Evolutionary conservation across 2,329 filamentous ascomycete genomes (phyloP).

Genomic region (Ophiosphaerella korrae): DNA sequence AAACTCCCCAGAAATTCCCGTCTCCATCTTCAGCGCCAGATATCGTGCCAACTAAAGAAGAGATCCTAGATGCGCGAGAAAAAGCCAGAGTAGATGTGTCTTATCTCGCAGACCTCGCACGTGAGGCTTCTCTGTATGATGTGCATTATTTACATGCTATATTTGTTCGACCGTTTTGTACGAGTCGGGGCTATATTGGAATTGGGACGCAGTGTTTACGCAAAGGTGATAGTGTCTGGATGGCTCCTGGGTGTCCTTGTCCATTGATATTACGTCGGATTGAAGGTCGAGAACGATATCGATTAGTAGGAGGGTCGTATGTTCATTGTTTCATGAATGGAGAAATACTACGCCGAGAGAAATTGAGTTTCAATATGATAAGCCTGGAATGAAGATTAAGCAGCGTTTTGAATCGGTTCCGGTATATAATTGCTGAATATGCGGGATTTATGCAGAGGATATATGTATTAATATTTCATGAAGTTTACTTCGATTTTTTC

Average conservation of each 20-base stretch:
- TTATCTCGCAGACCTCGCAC: conserved; percentile 4
- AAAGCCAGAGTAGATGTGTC: not conserved
- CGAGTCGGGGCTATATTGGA: conserved; percentile 16
- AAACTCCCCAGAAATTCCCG: not conserved
- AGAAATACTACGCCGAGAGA: conserved; percentile 5
- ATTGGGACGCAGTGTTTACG: conserved; percentile 19
- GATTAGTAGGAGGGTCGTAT: conserved; percentile 21
- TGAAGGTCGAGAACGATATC: conserved; percentile 4
- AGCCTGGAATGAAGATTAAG: conserved; percentile 10
- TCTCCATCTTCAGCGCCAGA: not conserved
- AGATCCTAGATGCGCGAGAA: conserved; percentile 2
- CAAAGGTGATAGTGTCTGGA: conserved; percentile 16
- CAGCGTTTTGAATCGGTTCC: no score
- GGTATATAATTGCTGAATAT: no score
- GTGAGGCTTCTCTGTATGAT: conserved; percentile 15
- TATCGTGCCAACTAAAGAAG: conserved; percentile 4
- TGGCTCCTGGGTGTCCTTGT: conserved; percentile 21
- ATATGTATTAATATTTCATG: no score
- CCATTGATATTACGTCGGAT: conserved; percentile 18
- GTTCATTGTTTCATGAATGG: conserved; percentile 27
- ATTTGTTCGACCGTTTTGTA: conserved; percentile 15
- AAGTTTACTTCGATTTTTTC: no score
- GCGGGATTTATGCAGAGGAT: no score
- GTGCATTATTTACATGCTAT: conserved; percentile 18
- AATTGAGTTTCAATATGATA: conserved; percentile 12